These are phyloP conservation scores for Colletotrichum chrysophilum DNA, from an alignment of 2,329 filamentous ascomycete species.

Conservation along the genomic window DNA sequence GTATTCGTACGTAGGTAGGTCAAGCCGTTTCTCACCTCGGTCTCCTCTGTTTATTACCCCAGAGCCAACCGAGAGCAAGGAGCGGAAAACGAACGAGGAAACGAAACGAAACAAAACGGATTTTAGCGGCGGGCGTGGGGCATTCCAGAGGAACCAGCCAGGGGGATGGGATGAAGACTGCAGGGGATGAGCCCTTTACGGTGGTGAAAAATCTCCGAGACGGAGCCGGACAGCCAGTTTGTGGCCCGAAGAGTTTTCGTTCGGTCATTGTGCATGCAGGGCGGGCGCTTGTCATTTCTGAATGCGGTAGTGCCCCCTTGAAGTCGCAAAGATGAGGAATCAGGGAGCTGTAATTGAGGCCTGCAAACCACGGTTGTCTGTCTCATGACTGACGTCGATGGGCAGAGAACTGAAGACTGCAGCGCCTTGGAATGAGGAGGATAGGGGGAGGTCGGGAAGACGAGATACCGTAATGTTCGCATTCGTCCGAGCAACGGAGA, in stretches of 20 bases:
- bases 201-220: constrained; percentile 20
- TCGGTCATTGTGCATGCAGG: constrained; percentile 9
- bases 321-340: not conserved
- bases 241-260: constrained; percentile 10
- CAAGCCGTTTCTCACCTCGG: not conserved
- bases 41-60: constrained; percentile 2
- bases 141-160: not conserved
- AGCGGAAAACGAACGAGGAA: not conserved
- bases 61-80: constrained; percentile 10
- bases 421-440: not conserved
- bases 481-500: not conserved
- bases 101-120: constrained; percentile 20
- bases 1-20: not conserved
- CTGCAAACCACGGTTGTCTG: not conserved
- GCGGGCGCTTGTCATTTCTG: not conserved
- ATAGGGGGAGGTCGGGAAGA: not conserved
- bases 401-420: not conserved
- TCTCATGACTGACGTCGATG: not conserved
- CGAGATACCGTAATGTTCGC: not conserved
- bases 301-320: not conserved
- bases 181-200: constrained; percentile 8
- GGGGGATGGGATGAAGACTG: constrained; percentile 10
- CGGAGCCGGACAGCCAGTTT: constrained; percentile 2
- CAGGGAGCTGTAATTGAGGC: not conserved
- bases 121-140: constrained; percentile 1